phyloP scores from a whole-genome alignment of 331 rosid genomes.

The Acacia concinna region DNA sequence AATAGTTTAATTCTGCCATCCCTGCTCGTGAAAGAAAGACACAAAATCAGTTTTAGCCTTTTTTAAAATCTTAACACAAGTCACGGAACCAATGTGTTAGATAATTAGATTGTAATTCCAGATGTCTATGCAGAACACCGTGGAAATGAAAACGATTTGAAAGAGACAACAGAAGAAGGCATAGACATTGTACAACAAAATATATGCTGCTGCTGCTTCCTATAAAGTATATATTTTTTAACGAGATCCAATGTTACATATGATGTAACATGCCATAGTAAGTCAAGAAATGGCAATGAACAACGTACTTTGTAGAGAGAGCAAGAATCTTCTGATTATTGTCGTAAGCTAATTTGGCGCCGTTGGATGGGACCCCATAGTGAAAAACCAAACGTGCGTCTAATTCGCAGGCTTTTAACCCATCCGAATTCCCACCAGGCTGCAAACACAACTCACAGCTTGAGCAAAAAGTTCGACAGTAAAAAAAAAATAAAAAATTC shows the following conservation, averaged over 20 bases:
- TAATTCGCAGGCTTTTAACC: slow-evolving; percentile 55
- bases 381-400: slow-evolving; percentile 68
- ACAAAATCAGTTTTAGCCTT: slow-evolving; percentile 14
- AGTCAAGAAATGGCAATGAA: slow-evolving; percentile 25
- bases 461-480: not conserved
- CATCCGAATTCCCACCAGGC: slow-evolving; percentile 53
- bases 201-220: not conserved
- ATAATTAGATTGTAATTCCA: not conserved
- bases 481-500: not conserved
- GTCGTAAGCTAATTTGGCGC: slow-evolving; percentile 63
- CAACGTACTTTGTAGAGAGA: slow-evolving; percentile 67
- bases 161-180: not conserved
- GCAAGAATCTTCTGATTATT: slow-evolving; percentile 69
- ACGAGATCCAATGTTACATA: not conserved
- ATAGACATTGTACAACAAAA: not conserved
- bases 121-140: not conserved
- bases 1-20: slow-evolving; percentile 82
- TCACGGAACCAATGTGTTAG: not conserved
- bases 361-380: slow-evolving; percentile 69
- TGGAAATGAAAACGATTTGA: slow-evolving; percentile 11
- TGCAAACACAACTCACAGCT: slow-evolving; percentile 32
- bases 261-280: not conserved
- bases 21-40: slow-evolving; percentile 36
- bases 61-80: not conserved
- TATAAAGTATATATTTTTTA: not conserved